Evolutionary conservation across 352 stramenopile species (phyloP).

Genomic region (Pythium plurisporium): DNA sequence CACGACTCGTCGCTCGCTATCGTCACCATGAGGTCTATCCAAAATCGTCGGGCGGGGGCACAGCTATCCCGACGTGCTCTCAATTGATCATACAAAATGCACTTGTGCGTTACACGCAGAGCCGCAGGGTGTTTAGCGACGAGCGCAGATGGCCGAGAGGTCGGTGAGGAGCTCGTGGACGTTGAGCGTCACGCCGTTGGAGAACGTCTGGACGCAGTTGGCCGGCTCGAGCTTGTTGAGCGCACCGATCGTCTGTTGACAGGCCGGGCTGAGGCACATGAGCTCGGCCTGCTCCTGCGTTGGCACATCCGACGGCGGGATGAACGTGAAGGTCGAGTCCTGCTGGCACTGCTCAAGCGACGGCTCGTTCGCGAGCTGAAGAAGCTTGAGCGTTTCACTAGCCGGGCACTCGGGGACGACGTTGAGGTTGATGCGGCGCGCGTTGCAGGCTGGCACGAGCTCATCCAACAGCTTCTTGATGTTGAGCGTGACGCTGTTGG

Average conservation of each 20-base stretch:
- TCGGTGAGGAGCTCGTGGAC: conserved; percentile 36
- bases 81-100: too few relatives aligned
- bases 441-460: conserved; percentile 32
- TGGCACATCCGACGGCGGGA: conserved; percentile 1
- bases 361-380: conserved; percentile 3
- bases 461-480: conserved; percentile 38
- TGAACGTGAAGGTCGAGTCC: conserved; percentile 6
- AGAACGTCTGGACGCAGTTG: conserved; percentile 43
- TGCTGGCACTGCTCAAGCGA: not conserved
- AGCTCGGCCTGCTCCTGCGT: not conserved
- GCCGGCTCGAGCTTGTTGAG: conserved; percentile 27
- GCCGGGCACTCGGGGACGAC: not conserved
- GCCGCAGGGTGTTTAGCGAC: not conserved
- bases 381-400: not conserved
- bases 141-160: conserved; percentile 27
- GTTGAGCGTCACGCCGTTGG: conserved; percentile 36
- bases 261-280: conserved; percentile 9
- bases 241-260: conserved; percentile 24
- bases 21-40: too few relatives aligned
- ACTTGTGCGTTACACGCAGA: too few relatives aligned
- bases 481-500: conserved; percentile 37
- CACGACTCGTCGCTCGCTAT: too few relatives aligned
- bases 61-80: too few relatives aligned
- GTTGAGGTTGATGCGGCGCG: not conserved
- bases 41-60: too few relatives aligned